Conservation (phyloP, 2,329 filamentous ascomycete species). For the Xylaria sp. region DNA sequence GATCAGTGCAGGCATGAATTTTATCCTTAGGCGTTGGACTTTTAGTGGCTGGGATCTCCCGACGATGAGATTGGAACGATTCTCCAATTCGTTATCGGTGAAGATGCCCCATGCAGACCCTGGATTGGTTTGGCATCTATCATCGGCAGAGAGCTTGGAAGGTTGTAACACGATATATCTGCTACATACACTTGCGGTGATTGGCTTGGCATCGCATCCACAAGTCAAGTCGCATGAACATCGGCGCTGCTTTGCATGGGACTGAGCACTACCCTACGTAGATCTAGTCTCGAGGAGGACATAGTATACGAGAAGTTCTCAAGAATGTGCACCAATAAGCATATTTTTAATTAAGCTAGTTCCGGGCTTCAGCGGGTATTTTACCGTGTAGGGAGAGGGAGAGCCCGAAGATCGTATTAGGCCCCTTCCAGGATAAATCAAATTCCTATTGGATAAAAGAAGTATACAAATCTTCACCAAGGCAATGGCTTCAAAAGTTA, state of each 20-base stretch:
- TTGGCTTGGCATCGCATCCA: neutral
- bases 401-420: neutral
- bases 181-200: neutral
- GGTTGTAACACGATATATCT: neutral
- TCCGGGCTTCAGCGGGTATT: neutral
- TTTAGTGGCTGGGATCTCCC: neutral
- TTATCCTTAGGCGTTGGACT: neutral
- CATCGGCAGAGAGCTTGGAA: neutral
- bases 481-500: neutral
- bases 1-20: neutral
- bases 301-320: neutral
- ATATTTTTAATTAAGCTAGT: neutral
- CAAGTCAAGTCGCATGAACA: no score
- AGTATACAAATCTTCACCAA: neutral
- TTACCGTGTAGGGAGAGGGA: conserved; percentile 8
- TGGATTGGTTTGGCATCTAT: conserved; percentile 1
- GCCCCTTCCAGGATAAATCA: neutral
- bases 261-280: neutral
- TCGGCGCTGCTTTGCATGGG: neutral
- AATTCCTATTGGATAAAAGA: neutral
- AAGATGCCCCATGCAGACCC: neutral
- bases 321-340: neutral
- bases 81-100: neutral
- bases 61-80: neutral
- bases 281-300: neutral